Conservation (phyloP, 2,329 filamentous ascomycete genomes). For the Xylariaceae sp. region DNA sequence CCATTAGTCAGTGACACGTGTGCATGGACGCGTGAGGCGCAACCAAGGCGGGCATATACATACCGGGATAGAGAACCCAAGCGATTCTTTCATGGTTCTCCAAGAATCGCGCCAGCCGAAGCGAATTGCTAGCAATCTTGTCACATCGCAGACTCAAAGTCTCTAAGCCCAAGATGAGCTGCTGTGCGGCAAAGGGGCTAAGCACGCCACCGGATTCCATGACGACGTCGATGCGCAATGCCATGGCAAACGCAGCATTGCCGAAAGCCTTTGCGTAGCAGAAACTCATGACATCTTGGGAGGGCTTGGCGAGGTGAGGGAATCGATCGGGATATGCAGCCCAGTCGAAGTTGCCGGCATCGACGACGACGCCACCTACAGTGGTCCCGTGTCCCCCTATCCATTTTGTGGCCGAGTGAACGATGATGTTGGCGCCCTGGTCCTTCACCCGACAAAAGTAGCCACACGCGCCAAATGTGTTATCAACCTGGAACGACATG, state of each 20-base stretch:
- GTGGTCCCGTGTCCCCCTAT: constrained; percentile 94
- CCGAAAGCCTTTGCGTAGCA: constrained; percentile 95
- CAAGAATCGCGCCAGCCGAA: constrained; percentile 75
- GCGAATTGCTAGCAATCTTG: constrained; percentile 78
- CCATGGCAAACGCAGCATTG: constrained; percentile 72
- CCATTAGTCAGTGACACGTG: no score
- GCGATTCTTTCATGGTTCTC: constrained; percentile 76
- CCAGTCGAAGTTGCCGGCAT: constrained; percentile 93
- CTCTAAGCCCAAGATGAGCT: constrained; percentile 83
- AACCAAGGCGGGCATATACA: no score
- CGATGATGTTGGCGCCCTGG: constrained; percentile 87
- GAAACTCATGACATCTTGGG: constrained; percentile 84
- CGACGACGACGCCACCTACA: constrained; percentile 78
- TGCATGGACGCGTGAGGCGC: no score
- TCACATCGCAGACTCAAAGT: constrained; percentile 83
- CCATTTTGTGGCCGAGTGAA: constrained; percentile 95
- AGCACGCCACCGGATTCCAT: constrained; percentile 78
- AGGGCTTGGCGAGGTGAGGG: constrained; percentile 86
- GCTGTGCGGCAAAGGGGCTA: constrained; percentile 89
- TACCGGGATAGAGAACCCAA: constrained; percentile 92
- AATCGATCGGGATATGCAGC: constrained; percentile 77
- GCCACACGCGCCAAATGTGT: constrained; percentile 91
- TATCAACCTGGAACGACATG: constrained; percentile 61
- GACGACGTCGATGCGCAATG: constrained; percentile 81
- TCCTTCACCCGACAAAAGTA: constrained; percentile 84